Conservation (phyloP, 1,284 basidiomycete genomes). For the Cystobasidiaceae sp. region DNA sequence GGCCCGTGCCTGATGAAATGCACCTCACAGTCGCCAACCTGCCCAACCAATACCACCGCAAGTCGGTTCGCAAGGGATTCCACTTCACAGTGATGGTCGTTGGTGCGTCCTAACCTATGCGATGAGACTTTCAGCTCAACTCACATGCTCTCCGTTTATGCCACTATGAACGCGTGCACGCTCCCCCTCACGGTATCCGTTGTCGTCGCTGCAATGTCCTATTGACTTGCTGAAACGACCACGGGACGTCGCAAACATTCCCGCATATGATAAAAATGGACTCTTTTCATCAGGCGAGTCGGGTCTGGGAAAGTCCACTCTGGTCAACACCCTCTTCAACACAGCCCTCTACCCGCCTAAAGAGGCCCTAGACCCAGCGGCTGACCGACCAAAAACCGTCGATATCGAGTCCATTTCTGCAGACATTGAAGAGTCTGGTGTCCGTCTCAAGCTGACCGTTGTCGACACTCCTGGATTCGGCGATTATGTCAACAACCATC, state of each 20-base stretch:
- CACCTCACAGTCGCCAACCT: slow-evolving; percentile 67
- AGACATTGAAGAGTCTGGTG: slow-evolving; percentile 98
- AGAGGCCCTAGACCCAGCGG: slow-evolving; percentile 66
- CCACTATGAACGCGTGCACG: slow-evolving; percentile 10
- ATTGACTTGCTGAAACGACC: slow-evolving; percentile 1
- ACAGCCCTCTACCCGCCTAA: slow-evolving; percentile 86
- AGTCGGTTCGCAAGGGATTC: slow-evolving; percentile 85
- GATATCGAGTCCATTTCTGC: slow-evolving; percentile 94
- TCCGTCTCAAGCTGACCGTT: slow-evolving; percentile 88
- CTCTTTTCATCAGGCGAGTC: slow-evolving; percentile 70
- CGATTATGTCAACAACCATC: slow-evolving; percentile 96
- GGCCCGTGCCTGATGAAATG: slow-evolving; percentile 52
- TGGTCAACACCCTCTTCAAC: slow-evolving; percentile 96
- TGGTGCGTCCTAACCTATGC: slow-evolving; percentile 53
- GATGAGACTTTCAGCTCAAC: background rate
- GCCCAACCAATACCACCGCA: slow-evolving; percentile 94
- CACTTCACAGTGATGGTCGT: slow-evolving; percentile 96
- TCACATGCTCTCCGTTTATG: slow-evolving; percentile 3
- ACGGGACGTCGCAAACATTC: background rate
- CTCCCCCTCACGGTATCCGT: background rate
- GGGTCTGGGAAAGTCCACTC: slow-evolving; percentile 92
- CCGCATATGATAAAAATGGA: background rate
- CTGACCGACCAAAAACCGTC: slow-evolving; percentile 83
- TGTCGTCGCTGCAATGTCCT: slow-evolving; percentile 26
- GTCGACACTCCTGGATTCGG: slow-evolving; percentile 96